These are phyloP conservation scores for Metschnikowia vanudenii DNA, from an alignment of 805 yeast species.

Conservation along the genomic window DNA sequence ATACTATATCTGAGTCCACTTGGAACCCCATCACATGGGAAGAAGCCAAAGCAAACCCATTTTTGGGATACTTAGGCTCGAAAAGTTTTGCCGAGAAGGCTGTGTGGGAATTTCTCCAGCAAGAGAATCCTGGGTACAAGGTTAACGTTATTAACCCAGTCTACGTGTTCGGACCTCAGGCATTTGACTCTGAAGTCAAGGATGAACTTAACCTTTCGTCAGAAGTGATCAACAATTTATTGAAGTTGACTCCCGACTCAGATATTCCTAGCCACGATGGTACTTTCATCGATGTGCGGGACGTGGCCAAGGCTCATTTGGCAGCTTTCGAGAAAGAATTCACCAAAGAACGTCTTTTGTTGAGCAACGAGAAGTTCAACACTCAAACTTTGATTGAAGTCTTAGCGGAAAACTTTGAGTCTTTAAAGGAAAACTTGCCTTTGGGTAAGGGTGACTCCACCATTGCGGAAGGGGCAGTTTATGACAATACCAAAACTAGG, in stretches of 20 bases:
- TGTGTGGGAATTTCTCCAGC: slow-evolving; percentile 30
- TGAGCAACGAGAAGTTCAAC: slow-evolving; percentile 23
- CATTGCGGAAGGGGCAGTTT: no score
- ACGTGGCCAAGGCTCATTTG: slow-evolving; percentile 22
- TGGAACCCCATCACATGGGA: slow-evolving; percentile 58
- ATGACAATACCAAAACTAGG: slow-evolving; percentile 38
- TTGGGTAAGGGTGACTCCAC: slow-evolving; percentile 29
- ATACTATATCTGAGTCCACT: slow-evolving; percentile 33
- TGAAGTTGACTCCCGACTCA: slow-evolving; percentile 25
- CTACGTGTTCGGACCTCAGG: slow-evolving; percentile 28
- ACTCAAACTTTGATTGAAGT: slow-evolving; percentile 34
- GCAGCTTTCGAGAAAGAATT: slow-evolving; percentile 19
- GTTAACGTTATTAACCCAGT: slow-evolving; percentile 32
- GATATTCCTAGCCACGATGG: slow-evolving; percentile 25
- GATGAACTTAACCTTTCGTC: slow-evolving; percentile 34
- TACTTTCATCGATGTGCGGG: slow-evolving; percentile 24
- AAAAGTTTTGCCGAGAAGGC: slow-evolving; percentile 36
- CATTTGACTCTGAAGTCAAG: slow-evolving; percentile 28
- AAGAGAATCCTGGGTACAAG: slow-evolving; percentile 34
- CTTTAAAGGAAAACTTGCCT: slow-evolving; percentile 45
- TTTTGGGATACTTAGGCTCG: slow-evolving; percentile 40
- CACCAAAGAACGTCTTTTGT: slow-evolving; percentile 30
- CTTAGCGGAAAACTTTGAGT: slow-evolving; percentile 36
- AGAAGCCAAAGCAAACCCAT: slow-evolving; percentile 22
- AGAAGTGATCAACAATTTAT: slow-evolving; percentile 42